Conservation (phyloP, 106 monocot genomes). For the Phalaenopsis aphrodite region DNA sequence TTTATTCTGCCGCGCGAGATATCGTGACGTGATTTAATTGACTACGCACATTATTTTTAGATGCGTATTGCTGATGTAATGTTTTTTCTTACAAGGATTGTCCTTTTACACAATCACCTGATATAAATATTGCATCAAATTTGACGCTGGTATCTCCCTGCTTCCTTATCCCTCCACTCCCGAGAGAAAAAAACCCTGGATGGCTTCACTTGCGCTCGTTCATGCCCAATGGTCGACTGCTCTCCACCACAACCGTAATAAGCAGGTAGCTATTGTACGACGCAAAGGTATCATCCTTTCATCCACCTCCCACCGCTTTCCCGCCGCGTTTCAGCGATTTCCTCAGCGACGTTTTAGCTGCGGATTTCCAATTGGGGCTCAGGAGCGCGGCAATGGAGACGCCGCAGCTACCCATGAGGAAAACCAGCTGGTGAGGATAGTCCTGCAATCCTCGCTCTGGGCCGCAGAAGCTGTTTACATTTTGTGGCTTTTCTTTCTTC, state of each 20-base stretch:
- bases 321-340: not conserved
- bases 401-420: not conserved
- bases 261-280: not conserved
- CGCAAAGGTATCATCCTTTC: not conserved
- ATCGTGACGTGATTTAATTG: too few relatives aligned
- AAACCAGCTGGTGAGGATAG: not conserved
- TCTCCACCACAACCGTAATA: not conserved
- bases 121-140: too few relatives aligned
- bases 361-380: not conserved
- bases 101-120: too few relatives aligned
- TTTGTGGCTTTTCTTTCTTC: slow-evolving; percentile 87
- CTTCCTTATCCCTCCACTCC: not conserved
- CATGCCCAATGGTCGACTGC: not conserved
- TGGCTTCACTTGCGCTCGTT: not conserved
- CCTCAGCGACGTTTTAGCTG: not conserved
- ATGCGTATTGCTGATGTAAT: too few relatives aligned
- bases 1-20: too few relatives aligned
- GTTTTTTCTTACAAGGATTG: too few relatives aligned
- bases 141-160: not conserved
- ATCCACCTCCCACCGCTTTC: not conserved
- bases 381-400: not conserved
- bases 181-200: not conserved
- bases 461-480: slow-evolving; percentile 68
- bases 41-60: too few relatives aligned
- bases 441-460: slow-evolving; percentile 54